Base-by-base conservation (phyloP, 441 rosid genomes). In the Adansonia grandidieri region DNA sequence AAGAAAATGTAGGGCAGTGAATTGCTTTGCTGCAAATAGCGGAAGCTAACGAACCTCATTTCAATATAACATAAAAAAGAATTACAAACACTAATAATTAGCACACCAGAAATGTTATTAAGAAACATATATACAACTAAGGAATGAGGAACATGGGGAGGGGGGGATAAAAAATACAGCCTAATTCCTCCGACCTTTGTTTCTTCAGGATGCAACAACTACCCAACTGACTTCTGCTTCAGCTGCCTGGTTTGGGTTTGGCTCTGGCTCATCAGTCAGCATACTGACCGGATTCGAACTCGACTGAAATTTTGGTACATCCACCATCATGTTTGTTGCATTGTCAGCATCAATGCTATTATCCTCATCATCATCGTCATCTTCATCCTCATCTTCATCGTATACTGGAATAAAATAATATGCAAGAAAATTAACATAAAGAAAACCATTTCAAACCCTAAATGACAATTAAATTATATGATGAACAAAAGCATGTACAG, bases 121-220 rank as follows among this genome's bases (percentile, higher is more conserved):
- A 15, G 44, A 74, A 73, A n/a, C 51, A 54, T 13, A 53, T 66
- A 61, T 37, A 37, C 42, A 37, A 37, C 42, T 72, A 37, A 37
- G 42, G 42, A 37, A 37, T 37, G 42, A 37, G 42, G 42, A 37
- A 37, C 42, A 37, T 5, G 6, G 42, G 42, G 42, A 0, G 42
- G 42, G 42, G 32, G 42, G 42, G 42, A 37, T 5, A 37, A 37
- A 50, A 74, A 75, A 42, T 54, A 13, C 2, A 28, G 45, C 68
- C 80, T 87, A 91, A 51, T 86, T 88, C 78, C 78, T 84, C 80
- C 78, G 86, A 72, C 91, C 90, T 84, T 74, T 85, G 68, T 85
- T 88, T 79, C 86, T 87, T 75, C 75, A 90, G 40, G 86, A 75
- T 14, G 90, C 78, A 45, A 92, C 93, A 4, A 37, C 42, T 37